Evolutionary conservation across 257 asterid species (phyloP), one percentile per base, ranked within the genome.

Genomic region (Voacanga thouarsii): DNA sequence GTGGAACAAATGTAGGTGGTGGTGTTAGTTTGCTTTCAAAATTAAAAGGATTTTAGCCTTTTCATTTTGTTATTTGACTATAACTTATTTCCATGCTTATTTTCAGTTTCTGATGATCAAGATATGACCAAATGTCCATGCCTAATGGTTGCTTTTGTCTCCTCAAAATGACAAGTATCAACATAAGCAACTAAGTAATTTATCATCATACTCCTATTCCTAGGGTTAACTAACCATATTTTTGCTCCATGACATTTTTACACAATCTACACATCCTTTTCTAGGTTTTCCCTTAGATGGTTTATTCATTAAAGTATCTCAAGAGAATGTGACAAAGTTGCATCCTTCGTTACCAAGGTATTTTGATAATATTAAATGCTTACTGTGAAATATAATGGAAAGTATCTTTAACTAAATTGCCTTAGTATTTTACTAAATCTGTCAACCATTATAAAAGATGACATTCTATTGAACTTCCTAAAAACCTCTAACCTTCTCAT

Each of bases 401-500:
- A 24, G 44, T 55, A 24, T 64, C n/a, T 15, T 28, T 2, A 53
- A 5, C 4, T 7, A 63, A n/a, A 2, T 15, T 74, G 51, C 14
- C 14, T 57, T 39, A 21, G 15, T 18, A 56, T 47, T 64, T 69
- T 71, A 64, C 63, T 79, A 74, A 64, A 71, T 56, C 44, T 66
- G 10, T 75, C 7, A 39, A 66, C 21, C 74, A 24, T 19, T 75
- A 83, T 90, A 93, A 94, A 75, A 89, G 86, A 79, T 87, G 86
- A 41, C 69, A 77, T 41, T 64, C 80, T n/a, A 76, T 71, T 44
- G 89, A 82, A 68, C 51, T 84, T 74, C 78, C 91, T 77, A 90
- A 51, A 80, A 47, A 74, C 85, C 86, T 64, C 63, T 6, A 56
- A 82, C 75, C 57, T 89, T 91, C 83, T 85, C 94, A 26, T 90